Base-by-base conservation (phyloP, 148 eudicot genomes). In the Tetragonia tetragonoides region DNA sequence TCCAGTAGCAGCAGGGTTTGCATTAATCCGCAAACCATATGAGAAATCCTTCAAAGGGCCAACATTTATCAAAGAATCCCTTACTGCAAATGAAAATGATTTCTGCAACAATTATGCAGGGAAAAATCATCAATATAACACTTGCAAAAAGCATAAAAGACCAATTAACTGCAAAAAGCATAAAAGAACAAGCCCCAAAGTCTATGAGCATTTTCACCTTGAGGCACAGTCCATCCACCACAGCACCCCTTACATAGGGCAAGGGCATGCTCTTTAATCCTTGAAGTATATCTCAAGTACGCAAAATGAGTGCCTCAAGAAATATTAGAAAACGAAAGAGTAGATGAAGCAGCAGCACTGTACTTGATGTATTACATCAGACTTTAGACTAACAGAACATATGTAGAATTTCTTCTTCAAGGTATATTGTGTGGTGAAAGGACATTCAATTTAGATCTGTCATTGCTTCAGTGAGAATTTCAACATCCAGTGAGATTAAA, bases 1-100 rank as follows among this genome's bases (percentile, higher is more conserved):
- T 76, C 98, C 98, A 37, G 87, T 84, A 49, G 95, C 97, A 88
- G 82, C 88, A 44, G 81, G 88, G 75, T 96, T 93, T 49, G 97
- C 93, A 88, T 91, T 93, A 72, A 82, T 87, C 87, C 99, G 86
- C 77, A 90, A 86, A 79, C 99, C 97, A 87, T 96, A 82, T 40
- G 98, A 86, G 79, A 96, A 93, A 77, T 96, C 98, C 80, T 90
- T 96, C 76, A 96, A 72, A 60, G 99, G 99, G 66, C 99, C 99
- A 73, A 93, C 88, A 81, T 93, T 93, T 54, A 87, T 83, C 81
- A 96, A 82, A 23, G 99, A 93, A 84, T 96, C 99, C 81, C 99
- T 83, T 70, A 93, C 99, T 21, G 97, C 87, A 87, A 91, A 96
- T 38, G 97, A 87, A 85, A 91, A 93, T 73, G 92, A 83, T 74